Base-by-base conservation (phyloP, 169 alveolate species). In the Plasmodium ovale region DNA sequence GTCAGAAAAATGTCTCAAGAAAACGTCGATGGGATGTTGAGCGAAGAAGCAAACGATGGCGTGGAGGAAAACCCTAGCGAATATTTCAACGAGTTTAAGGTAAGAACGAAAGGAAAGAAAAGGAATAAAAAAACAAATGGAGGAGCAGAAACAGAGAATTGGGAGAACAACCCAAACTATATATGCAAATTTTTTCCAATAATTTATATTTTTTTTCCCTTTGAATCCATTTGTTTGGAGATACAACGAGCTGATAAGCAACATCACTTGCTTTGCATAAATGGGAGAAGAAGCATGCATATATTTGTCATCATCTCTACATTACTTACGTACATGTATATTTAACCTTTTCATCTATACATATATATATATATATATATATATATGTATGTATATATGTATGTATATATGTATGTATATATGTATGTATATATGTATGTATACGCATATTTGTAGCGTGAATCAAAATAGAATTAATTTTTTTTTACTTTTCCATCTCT, bases 1-100 rank as follows among this genome's bases (percentile, higher is more conserved):
- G 21, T 21, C 39, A 72, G 16, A 73, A 73, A 69, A 56, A 74
- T 74, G 88, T 74, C 88, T 27, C 72, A 51, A 74, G 88, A 74
- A 42, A 74, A 58, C 9, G 9, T 33, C 19, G 72, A 74, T 58
- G 73, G 25, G 37, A 64, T 59, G 58, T 29, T 74, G 31, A 74
- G 44, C 37, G 88, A 74, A 14, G 74, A 74, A 51, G 14, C 65
- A 51, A 60, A 64, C 35, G 88, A 74, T 10, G 47, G 27, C 51
- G 29, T 25, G 7, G 88, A 74, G 39, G 88, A 67, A 51, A 74
- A 64, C 23, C 35, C 60, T 23, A 74, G 33, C 27, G 88, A 74
- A 27, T 35, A 74, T 33, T 37, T 59, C 19, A 74, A 64, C 35
- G 88, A 74, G 58, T 74, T 74, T 37, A 74, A 74, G 64, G 87